Base-by-base conservation (phyloP, 2,329 filamentous ascomycete species). In the Exophiala alcalophila region DNA sequence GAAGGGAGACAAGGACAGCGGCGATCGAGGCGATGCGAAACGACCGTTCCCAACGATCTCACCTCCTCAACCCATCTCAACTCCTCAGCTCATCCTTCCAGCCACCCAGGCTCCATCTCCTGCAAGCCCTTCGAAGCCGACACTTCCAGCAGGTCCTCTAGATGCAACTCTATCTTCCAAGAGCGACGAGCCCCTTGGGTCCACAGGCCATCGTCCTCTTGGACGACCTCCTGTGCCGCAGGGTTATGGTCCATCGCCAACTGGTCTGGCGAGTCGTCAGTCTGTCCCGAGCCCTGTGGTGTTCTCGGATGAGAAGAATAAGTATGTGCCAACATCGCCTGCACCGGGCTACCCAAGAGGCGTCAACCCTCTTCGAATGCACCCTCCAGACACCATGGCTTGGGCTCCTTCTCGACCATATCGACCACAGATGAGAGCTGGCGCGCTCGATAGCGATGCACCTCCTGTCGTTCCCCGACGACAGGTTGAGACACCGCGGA, bases 331-430 rank as follows among this genome's bases (percentile, higher is more conserved):
- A n/a, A 19, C 42, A 10, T 38, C 32, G 12, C 38, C 47, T 12
- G 28, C 32, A n/a, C 10, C 37, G 14, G 38, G 36, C 21, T 29
- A 42, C 21, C 43, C 38, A n/a, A 9, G 30, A 14, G 42, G 40
- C 21, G 36, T 48, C 32, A 47, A 56, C 37, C 54, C 54, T 8
- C 30, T 56, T 12, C 25, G 39, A 29, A 55, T 52, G 46, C 52
- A 55, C 28, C 47, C 50, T 5, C 42, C 52, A 10, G 35, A 39
- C 19, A 41, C 25, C 8, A 48, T 56, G 30, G 53, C 46, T 15
- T 28, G 16, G 9, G 25, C 45, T 21, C 44, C 51, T 4, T 16
- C 21, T 1, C 27, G n/a, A 15, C 15, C 26, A 20, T 18, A 30
- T 16, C 40, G 12, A 34, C 8, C 32, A 33, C 25, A n/a, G n/a